These are phyloP conservation scores for Haplosporangium gracile DNA, from an alignment of 192 early-diverging fungal species.

Conservation along the genomic window DNA sequence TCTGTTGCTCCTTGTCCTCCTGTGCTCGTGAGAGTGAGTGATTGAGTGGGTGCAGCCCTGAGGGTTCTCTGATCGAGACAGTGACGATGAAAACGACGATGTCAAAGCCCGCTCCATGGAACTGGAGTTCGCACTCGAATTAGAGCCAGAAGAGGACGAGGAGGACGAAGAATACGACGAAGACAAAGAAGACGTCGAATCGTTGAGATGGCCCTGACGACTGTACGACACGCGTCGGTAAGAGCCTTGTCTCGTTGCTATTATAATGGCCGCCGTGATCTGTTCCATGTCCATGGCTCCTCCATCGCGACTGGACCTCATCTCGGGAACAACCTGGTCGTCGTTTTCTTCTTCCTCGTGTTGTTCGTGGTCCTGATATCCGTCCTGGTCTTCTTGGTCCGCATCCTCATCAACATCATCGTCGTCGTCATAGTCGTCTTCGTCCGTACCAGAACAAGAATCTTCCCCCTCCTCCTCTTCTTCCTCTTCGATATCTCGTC, in stretches of 20 bases:
- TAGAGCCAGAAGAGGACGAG: not conserved
- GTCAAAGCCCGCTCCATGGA: not conserved
- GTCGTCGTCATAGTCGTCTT: not conserved
- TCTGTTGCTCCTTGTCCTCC: not conserved
- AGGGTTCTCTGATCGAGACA: not conserved
- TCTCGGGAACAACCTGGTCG: constrained; percentile 7
- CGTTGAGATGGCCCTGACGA: constrained; percentile 20
- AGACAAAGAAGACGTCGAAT: not conserved
- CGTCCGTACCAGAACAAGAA: not conserved
- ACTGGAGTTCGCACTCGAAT: not conserved
- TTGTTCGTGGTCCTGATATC: not conserved
- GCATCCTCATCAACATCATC: not conserved
- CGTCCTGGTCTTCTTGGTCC: not conserved
- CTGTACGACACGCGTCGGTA: constrained; percentile 15
- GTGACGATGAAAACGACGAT: constrained; percentile 4
- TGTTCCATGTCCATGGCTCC: constrained; percentile 13
- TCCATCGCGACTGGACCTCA: not conserved
- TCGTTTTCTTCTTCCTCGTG: not conserved
- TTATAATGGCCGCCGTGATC: constrained; percentile 14
- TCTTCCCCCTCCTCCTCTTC: not conserved
- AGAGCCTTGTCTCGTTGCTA: constrained; percentile 3
- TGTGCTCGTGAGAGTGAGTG: not conserved
- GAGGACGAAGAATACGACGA: not conserved
- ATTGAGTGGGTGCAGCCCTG: constrained; percentile 11
- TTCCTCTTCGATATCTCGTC: not conserved